Percentiles rank a stretch among this genome's conserved stretches.
Conservation (phyloP, 345 rosid species). For the Citrus mangshanensis region DNA sequence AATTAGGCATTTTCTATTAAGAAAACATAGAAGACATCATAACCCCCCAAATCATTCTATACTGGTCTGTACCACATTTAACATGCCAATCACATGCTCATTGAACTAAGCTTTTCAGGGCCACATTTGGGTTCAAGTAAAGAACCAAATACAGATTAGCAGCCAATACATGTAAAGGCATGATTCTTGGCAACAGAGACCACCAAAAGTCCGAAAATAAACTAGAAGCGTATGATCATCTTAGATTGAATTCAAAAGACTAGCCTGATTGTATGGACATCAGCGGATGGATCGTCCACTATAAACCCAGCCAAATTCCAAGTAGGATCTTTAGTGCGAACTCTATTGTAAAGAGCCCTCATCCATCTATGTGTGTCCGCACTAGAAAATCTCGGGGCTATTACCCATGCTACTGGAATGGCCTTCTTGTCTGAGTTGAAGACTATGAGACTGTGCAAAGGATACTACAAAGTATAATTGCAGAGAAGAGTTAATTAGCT, state of each 20-base stretch:
- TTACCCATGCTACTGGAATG: slow-evolving; percentile 96
- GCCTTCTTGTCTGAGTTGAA: slow-evolving; percentile 92
- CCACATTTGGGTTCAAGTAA: neutral
- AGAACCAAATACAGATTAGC: slow-evolving; percentile 2
- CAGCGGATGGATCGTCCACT: slow-evolving; percentile 85
- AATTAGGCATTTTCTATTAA: slow-evolving; percentile 1
- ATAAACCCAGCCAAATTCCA: slow-evolving; percentile 96
- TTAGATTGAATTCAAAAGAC: slow-evolving; percentile 10
- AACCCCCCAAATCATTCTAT: neutral
- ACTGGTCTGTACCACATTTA: neutral
- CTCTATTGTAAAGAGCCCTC: slow-evolving; percentile 90
- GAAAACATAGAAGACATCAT: neutral
- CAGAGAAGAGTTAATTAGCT: slow-evolving; percentile 32
- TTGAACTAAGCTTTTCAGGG: neutral
- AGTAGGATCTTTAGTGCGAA: slow-evolving; percentile 70
- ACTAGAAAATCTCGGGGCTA: slow-evolving; percentile 62
- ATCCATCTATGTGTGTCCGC: slow-evolving; percentile 78
- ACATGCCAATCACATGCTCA: neutral
- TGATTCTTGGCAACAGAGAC: neutral
- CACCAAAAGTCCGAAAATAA: neutral
- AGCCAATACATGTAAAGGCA: neutral
- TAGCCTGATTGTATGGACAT: slow-evolving; percentile 68
- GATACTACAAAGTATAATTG: slow-evolving; percentile 52
- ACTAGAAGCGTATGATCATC: neutral
- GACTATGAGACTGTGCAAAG: slow-evolving; percentile 79